phyloP scores from a whole-genome alignment of 2,329 filamentous ascomycete genomes.

The Graphilbum ipis-grandicollis region DNA sequence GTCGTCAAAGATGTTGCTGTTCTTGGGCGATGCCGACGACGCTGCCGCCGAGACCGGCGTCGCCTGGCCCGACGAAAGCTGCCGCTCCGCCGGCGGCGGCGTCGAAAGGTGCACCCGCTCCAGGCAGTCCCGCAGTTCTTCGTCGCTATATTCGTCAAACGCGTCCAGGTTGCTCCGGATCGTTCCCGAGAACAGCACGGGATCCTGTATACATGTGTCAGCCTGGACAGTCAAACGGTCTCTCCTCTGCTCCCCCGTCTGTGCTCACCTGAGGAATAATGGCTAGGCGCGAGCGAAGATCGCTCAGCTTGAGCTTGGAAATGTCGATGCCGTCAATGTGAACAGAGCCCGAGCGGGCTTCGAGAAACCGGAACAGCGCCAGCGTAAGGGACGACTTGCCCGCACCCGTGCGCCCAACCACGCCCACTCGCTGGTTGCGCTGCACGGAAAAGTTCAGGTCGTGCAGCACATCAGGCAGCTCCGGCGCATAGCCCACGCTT shows the following conservation, averaged over 20 bases:
- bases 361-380: constrained; percentile 62
- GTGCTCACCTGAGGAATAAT: constrained; percentile 51
- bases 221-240: no score
- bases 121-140: constrained; percentile 51
- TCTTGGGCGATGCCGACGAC: constrained; percentile 21
- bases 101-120: constrained; percentile 47
- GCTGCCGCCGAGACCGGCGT: constrained; percentile 18
- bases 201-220: constrained; percentile 33
- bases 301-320: constrained; percentile 50
- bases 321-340: constrained; percentile 60
- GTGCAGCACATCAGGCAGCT: constrained; percentile 53
- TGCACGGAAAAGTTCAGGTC: constrained; percentile 50
- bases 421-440: constrained; percentile 53
- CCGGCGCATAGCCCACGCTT: constrained; percentile 53
- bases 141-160: constrained; percentile 52
- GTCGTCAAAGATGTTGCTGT: constrained; percentile 48
- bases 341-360: constrained; percentile 47
- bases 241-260: not conserved
- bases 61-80: constrained; percentile 18
- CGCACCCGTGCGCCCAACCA: constrained; percentile 62
- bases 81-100: constrained; percentile 14
- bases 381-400: constrained; percentile 63
- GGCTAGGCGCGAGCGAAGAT: constrained; percentile 54
- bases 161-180: constrained; percentile 63
- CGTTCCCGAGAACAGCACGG: constrained; percentile 66